Percentiles rank a stretch among this genome's conserved stretches.
phyloP scores from a whole-genome alignment of 768 basidiomycete genomes.

The Mycena vitilis region DNA sequence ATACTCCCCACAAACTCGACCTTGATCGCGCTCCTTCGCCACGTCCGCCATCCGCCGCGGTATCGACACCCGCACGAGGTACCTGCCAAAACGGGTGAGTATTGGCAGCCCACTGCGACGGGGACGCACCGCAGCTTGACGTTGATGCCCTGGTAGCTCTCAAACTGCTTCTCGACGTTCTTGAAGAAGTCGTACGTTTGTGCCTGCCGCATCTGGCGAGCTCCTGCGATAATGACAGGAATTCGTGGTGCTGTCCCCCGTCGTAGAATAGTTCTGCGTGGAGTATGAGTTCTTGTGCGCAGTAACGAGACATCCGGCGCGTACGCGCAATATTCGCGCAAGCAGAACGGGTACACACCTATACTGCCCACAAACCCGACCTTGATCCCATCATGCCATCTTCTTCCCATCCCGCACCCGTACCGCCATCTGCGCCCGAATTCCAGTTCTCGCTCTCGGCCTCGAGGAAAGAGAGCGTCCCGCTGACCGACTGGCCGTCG shows the following conservation, averaged over 20 bases:
- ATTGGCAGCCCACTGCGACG: too few species aligned
- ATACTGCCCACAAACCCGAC: constrained; percentile 81
- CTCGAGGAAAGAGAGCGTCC: constrained; percentile 47
- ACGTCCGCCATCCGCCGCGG: constrained; percentile 94
- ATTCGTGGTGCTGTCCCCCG: constrained; percentile 97
- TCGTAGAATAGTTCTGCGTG: constrained; percentile 90
- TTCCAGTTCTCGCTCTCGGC: neutral
- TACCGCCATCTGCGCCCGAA: constrained; percentile 74
- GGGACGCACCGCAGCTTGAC: constrained; percentile 88
- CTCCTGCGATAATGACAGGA: constrained; percentile 94
- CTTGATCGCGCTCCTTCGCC: constrained; percentile 91
- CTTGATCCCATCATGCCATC: constrained; percentile 93
- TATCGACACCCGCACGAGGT: constrained; percentile 91
- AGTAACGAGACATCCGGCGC: neutral
- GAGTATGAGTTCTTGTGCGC: constrained; percentile 12
- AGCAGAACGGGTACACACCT: constrained; percentile 61
- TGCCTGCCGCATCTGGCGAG: constrained; percentile 94
- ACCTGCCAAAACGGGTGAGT: constrained; percentile 68
- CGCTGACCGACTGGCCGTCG: constrained; percentile 92
- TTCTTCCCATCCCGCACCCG: constrained; percentile 96
- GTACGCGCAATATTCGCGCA: neutral
- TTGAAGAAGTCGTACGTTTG: constrained; percentile 98
- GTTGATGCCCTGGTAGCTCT: constrained; percentile 98
- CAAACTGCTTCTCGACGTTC: constrained; percentile 99
- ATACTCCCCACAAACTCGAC: constrained; percentile 98